A percentile compares a stretch with the other conserved stretches of the same genome.
Evolutionary conservation across 441 rosid species (phyloP).

Genomic region (Gossypium trilobum): DNA sequence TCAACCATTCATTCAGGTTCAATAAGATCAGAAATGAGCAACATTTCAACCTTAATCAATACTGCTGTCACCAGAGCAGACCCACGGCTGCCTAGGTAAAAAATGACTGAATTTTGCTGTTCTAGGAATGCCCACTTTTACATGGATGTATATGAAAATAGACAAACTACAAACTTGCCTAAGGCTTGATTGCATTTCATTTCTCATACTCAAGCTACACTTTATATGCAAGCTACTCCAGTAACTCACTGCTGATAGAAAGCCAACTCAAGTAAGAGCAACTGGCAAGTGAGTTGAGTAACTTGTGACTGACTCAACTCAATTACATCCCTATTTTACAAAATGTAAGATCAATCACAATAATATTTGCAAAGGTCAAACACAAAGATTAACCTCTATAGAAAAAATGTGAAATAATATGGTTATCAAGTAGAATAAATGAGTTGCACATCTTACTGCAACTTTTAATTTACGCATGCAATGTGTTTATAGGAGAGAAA

Average conservation of each 20-base stretch:
- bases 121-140: not conserved
- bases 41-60: not conserved
- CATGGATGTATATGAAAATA: not conserved
- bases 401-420: not conserved
- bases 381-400: not conserved
- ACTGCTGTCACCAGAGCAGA: not conserved
- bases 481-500: not conserved
- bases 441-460: not conserved
- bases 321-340: not conserved
- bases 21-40: not conserved
- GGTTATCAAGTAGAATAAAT: not conserved
- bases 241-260: not conserved
- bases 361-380: not conserved
- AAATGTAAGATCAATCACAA: constrained; percentile 5
- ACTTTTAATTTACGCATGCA: not conserved
- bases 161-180: not conserved
- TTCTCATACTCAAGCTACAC: not conserved
- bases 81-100: not conserved
- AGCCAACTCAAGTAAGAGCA: not conserved
- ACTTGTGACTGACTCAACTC: not conserved
- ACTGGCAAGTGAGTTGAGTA: not conserved
- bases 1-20: constrained; percentile 9
- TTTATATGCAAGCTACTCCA: not conserved
- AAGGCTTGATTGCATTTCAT: not conserved
- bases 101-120: not conserved